Evolutionary conservation across 257 asterid genomes (phyloP), one percentile per base, ranked within the genome.

Genomic region (Nyctanthes arbortristis): DNA sequence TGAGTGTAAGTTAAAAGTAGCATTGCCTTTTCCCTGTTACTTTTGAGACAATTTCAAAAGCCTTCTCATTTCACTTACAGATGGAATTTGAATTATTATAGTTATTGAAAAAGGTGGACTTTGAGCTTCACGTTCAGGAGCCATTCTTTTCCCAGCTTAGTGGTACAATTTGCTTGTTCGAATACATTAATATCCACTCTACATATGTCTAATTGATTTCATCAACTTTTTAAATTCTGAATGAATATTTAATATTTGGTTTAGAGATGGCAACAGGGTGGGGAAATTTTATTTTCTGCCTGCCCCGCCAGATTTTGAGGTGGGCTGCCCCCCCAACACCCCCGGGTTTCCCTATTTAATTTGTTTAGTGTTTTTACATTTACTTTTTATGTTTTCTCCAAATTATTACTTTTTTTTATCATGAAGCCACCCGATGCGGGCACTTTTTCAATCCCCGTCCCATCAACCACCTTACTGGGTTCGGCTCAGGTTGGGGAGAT

Each of bases 51-150:
- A 9, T 52, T 63, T 18, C 47, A 72, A 52, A 29, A 35, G 68
- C 65, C 32, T 47, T 66, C 58, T 78, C 29, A 30, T 65, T 70
- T 55, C 67, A 34, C 33, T 76, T 13, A 14, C 45, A 59, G 40
- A 61, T 60, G 43, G 47, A 45, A 66, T 28, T 40, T 20, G 14
- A 40, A 32, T 36, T 75, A 43, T 73, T 68, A 20, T 69, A 90
- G 97, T 78, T 87, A 75, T 78, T 93, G 70, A 76, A 81, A 57
- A 77, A 78, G 37, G 88, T 88, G 72, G 79, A 87, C 78, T 90
- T 88, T 74, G 96, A 90, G 82, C 88, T 93, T 80, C 91, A 90
- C 39, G 90, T 85, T 61, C 97, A 90, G 81, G 97, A 93, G 76
- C 96, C 97, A 58, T 93, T 77, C 87, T 87, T 93, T 80, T 80